A percentile compares a stretch with the other conserved stretches of the same genome.
Evolutionary conservation across 2,329 filamentous ascomycete genomes (phyloP).

Genomic region (Alternaria panax): DNA sequence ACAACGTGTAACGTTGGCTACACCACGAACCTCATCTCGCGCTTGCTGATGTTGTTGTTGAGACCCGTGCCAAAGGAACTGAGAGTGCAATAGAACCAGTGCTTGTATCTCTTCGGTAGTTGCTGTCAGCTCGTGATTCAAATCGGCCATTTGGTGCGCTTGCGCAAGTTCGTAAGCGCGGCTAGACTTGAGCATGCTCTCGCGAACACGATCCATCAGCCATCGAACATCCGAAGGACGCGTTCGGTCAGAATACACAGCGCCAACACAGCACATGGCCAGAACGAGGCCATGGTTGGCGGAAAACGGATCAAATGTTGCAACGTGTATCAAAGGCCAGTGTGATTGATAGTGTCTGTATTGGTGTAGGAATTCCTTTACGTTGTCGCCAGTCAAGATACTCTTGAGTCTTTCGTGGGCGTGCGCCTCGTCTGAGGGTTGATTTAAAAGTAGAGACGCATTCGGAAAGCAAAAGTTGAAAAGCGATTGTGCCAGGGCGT

Average conservation of each 20-base stretch:
- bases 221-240: constrained; percentile 68
- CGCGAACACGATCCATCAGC: constrained; percentile 70
- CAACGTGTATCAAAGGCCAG: constrained; percentile 75
- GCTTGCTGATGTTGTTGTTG: constrained; percentile 69
- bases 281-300: constrained; percentile 72
- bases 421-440: constrained; percentile 51
- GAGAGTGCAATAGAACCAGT: constrained; percentile 66
- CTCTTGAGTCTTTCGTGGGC: constrained; percentile 60
- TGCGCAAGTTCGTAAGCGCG: constrained; percentile 56
- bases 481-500: constrained; percentile 55
- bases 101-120: constrained; percentile 73
- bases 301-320: constrained; percentile 72
- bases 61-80: constrained; percentile 75
- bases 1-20: constrained; percentile 66
- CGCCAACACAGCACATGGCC: constrained; percentile 75
- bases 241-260: constrained; percentile 74
- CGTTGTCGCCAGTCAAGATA: constrained; percentile 71
- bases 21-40: constrained; percentile 64
- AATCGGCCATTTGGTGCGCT: constrained; percentile 49
- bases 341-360: constrained; percentile 78
- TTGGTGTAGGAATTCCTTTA: constrained; percentile 73
- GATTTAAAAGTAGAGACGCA: constrained; percentile 27
- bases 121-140: constrained; percentile 47
- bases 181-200: constrained; percentile 65
- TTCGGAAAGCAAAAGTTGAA: constrained; percentile 63